A percentile compares a stretch with the other conserved stretches of the same genome.
phyloP scores from a whole-genome alignment of 1,139 yeast species.

The Nakaseomyces delphensis region DNA sequence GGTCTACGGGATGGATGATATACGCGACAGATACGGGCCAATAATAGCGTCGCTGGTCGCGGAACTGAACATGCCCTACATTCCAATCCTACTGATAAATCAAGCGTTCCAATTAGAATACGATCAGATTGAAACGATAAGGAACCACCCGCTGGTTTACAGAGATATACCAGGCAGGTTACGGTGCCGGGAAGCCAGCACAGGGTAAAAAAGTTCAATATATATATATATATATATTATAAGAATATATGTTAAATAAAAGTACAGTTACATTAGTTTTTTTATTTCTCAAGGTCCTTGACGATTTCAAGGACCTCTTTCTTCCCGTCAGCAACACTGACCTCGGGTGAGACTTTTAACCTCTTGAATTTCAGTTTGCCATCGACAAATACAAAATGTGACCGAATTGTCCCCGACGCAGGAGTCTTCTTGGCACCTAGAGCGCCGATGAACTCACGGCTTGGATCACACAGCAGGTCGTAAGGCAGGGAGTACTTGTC shows the following conservation, averaged over 20 bases:
- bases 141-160: conserved; percentile 9
- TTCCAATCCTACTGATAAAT: conserved; percentile 15
- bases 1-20: conserved; percentile 8
- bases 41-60: background rate
- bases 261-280: background rate
- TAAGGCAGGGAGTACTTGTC: conserved; percentile 65
- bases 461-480: conserved; percentile 69
- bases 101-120: conserved; percentile 17
- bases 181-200: no score
- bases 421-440: conserved; percentile 76
- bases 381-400: conserved; percentile 81
- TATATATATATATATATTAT: background rate
- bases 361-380: conserved; percentile 61
- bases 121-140: conserved; percentile 18
- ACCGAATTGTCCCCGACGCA: conserved; percentile 59
- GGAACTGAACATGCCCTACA: background rate
- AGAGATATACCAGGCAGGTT: no score
- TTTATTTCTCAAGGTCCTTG: conserved; percentile 10
- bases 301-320: conserved; percentile 38
- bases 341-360: conserved; percentile 71
- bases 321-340: conserved; percentile 56
- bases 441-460: conserved; percentile 53
- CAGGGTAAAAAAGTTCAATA: background rate
- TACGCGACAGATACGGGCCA: conserved; percentile 7
- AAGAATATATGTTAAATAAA: background rate